Evolutionary conservation across 1,284 basidiomycete species (phyloP).

Genomic region (Apiotrichum gamsii): DNA sequence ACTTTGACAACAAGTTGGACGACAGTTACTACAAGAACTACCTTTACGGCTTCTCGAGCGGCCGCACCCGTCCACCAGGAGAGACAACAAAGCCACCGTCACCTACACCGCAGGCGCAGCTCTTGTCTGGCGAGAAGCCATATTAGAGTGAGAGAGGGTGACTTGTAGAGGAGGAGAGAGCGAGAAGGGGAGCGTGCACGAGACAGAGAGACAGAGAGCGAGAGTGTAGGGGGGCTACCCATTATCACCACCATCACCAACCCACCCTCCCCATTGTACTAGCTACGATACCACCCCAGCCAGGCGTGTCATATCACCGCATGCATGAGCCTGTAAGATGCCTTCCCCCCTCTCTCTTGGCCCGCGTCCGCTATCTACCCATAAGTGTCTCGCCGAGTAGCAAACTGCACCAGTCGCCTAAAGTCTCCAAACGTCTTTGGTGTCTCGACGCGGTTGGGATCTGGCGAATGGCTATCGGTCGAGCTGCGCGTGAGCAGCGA

Average conservation of each 20-base stretch:
- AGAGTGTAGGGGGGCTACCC: no score
- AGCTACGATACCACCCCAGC: no score
- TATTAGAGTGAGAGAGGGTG: slow-evolving; percentile 10
- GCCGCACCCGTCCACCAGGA: slow-evolving; percentile 11
- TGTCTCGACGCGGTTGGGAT: slow-evolving; percentile 52
- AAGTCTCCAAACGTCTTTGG: slow-evolving; percentile 79
- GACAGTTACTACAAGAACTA: slow-evolving; percentile 53
- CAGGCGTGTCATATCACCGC: not conserved
- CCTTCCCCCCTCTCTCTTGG: not conserved
- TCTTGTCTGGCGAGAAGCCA: slow-evolving; percentile 17
- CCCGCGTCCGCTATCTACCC: not conserved
- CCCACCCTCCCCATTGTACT: no score
- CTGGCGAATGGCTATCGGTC: slow-evolving; percentile 30
- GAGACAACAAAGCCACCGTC: slow-evolving; percentile 18
- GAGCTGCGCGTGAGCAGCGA: slow-evolving; percentile 21
- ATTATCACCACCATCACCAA: no score
- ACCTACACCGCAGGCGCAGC: slow-evolving; percentile 18
- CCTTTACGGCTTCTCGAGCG: slow-evolving; percentile 40
- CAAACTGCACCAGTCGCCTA: slow-evolving; percentile 75
- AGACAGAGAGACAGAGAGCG: no score
- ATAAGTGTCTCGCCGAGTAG: slow-evolving; percentile 52
- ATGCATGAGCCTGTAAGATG: not conserved
- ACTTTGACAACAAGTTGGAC: slow-evolving; percentile 82
- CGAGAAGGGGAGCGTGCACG: no score
- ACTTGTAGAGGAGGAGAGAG: no score